Evolutionary conservation across 768 basidiomycete genomes (phyloP).

Genomic region (Leccinum disarticulatum): DNA sequence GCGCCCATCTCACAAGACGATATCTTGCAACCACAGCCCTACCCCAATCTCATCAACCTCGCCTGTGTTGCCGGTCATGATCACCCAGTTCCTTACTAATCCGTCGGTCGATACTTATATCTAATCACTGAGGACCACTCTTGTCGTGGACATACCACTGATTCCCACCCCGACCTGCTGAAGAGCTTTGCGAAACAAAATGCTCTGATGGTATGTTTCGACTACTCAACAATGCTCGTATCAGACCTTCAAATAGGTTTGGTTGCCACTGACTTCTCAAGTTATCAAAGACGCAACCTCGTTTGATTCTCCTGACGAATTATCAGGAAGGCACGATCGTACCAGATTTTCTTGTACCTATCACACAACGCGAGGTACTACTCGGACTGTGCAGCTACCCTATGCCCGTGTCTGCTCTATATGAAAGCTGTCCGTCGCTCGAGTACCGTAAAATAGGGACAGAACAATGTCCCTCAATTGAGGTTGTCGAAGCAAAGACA

Average conservation of each 20-base stretch:
- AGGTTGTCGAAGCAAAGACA: conserved; percentile 12
- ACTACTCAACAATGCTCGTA: background rate
- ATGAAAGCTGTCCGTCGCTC: background rate
- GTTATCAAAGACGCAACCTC: background rate
- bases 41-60: background rate
- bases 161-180: too few species aligned
- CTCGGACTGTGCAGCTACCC: background rate
- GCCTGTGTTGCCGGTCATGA: too few species aligned
- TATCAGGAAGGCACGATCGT: background rate
- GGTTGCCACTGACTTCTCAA: background rate
- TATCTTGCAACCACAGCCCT: background rate
- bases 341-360: background rate
- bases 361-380: background rate
- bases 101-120: too few species aligned
- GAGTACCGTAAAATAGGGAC: background rate
- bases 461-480: conserved; percentile 8
- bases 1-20: background rate
- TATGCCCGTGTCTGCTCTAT: background rate
- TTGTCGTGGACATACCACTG: too few species aligned
- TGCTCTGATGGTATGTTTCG: too few species aligned
- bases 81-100: too few species aligned
- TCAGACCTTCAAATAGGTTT: background rate
- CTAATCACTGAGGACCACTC: too few species aligned
- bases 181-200: too few species aligned
- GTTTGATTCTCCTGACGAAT: background rate